These are phyloP conservation scores for Paratrimastix pyriformis DNA, from an alignment of 78 protist genomes.

Conservation along the genomic window DNA sequence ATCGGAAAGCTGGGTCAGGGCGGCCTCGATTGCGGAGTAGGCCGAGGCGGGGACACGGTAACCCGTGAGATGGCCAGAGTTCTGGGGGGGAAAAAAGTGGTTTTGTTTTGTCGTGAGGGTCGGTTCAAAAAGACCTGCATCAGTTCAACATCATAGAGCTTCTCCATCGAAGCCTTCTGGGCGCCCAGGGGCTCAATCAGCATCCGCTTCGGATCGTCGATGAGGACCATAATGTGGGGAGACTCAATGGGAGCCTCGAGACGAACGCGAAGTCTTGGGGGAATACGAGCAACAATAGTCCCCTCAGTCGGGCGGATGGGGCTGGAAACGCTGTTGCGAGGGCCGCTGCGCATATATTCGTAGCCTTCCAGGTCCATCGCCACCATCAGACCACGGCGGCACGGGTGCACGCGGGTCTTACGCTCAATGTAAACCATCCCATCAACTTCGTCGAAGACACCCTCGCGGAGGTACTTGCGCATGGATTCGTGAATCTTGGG, in stretches of 20 bases:
- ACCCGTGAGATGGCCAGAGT: slow-evolving; percentile 1
- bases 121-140: too few relatives aligned
- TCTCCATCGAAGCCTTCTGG: neutral
- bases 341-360: neutral
- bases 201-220: neutral
- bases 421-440: neutral
- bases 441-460: neutral
- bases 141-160: slow-evolving; percentile 9
- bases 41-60: neutral
- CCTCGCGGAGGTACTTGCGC: neutral
- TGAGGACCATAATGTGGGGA: slow-evolving; percentile 16
- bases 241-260: neutral
- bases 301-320: slow-evolving; percentile 9
- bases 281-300: slow-evolving; percentile 5
- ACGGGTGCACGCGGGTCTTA: neutral
- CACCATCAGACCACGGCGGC: slow-evolving; percentile 5
- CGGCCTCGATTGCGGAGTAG: neutral
- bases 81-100: too few relatives aligned
- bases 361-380: slow-evolving; percentile 10
- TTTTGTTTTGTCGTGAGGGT: too few relatives aligned
- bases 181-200: neutral
- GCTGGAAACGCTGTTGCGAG: neutral
- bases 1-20: neutral
- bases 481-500: neutral
- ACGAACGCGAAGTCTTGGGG: neutral